A percentile compares a stretch with the other conserved stretches of the same genome.
Evolutionary conservation across 164 flowering plant species (phyloP).

Genomic region (Macadamia tetraphylla): DNA sequence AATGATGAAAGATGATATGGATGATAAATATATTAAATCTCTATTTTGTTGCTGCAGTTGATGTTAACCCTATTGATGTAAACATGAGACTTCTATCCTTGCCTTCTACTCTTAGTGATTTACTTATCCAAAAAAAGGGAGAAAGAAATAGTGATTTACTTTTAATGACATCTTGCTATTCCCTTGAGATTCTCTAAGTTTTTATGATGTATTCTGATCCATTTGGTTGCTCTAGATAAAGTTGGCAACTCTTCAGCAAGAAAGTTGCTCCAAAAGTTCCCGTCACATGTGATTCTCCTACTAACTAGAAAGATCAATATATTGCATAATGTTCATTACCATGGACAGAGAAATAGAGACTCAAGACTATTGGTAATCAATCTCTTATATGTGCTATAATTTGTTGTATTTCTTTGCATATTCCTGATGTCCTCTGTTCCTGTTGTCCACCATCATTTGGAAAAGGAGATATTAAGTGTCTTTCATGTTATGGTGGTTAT

Average conservation of each 20-base stretch:
- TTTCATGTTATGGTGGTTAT: conserved; percentile 8
- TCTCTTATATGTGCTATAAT: conserved; percentile 24
- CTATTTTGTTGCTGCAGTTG: not conserved
- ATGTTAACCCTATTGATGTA: not conserved
- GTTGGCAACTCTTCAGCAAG: conserved; percentile 19
- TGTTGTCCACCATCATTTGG: not conserved
- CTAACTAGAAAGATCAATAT: conserved; percentile 33
- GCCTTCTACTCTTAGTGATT: not conserved
- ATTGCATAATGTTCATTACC: conserved; percentile 25
- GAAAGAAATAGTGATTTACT: too few species aligned
- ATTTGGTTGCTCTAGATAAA: conserved; percentile 19
- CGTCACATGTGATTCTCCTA: conserved; percentile 24
- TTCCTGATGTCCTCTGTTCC: not conserved
- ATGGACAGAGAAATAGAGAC: too few species aligned
- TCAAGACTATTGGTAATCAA: too few species aligned
- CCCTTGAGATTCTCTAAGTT: not conserved
- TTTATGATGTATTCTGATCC: not conserved
- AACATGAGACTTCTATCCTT: not conserved
- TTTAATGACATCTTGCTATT: not conserved
- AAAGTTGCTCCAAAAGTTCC: conserved; percentile 24
- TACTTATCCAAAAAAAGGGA: not conserved
- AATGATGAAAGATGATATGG: conserved; percentile 38
- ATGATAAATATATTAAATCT: not conserved
- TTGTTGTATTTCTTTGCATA: not conserved
- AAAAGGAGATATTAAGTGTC: not conserved